Conservation (phyloP, 2,329 filamentous ascomycete genomes). For the Aspergillus arachidicola region DNA sequence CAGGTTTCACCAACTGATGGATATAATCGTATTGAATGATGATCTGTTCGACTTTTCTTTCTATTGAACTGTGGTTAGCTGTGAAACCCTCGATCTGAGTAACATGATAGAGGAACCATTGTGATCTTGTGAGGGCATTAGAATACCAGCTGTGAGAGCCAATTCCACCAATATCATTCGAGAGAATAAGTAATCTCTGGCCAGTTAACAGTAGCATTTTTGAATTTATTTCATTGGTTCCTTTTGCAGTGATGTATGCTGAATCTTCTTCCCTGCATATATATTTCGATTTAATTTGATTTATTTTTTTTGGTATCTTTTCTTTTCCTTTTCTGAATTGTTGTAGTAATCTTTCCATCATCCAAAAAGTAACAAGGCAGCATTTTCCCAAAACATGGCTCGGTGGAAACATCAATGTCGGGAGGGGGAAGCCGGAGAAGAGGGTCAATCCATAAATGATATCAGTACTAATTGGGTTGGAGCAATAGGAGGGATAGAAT, state of each 20-base stretch:
- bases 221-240: not conserved
- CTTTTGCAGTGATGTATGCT: not conserved
- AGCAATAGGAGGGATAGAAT: not conserved
- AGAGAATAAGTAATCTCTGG: not conserved
- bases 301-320: not conserved
- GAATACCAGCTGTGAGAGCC: not conserved
- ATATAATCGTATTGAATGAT: conserved; percentile 18
- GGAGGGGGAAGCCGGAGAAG: not conserved
- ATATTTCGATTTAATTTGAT: not conserved
- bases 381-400: not conserved
- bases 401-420: not conserved
- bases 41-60: conserved; percentile 18
- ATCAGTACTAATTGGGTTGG: not conserved
- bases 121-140: not conserved
- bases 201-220: not conserved
- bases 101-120: conserved; percentile 15
- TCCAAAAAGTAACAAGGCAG: not conserved
- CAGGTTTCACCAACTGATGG: conserved; percentile 52
- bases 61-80: not conserved
- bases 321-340: not conserved
- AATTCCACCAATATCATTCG: not conserved
- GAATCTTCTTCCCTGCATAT: not conserved
- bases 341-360: not conserved
- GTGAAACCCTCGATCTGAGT: conserved; percentile 5
- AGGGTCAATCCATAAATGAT: not conserved